Evolutionary conservation across 805 yeast genomes (phyloP).

Genomic region (Cyberlindnera meyerae): DNA sequence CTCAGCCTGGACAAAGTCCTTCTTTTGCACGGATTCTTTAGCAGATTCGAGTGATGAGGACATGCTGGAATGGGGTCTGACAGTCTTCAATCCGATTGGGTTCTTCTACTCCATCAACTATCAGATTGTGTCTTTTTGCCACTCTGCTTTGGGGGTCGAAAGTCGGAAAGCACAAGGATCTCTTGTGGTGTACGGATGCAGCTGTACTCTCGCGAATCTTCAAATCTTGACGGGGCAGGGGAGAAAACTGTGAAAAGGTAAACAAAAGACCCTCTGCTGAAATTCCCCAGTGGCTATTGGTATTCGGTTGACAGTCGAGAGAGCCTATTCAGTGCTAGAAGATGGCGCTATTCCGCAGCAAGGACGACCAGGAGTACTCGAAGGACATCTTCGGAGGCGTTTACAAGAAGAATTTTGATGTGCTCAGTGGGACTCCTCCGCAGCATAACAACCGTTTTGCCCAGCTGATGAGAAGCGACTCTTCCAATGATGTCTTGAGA

Average conservation of each 20-base stretch:
- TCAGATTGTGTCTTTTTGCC: constrained; percentile 6
- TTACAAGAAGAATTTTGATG: constrained; percentile 22
- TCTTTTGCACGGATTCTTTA: constrained; percentile 44
- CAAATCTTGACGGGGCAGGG: too few species aligned
- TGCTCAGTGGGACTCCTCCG: constrained; percentile 15
- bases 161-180: too few species aligned
- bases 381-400: constrained; percentile 24
- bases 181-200: too few species aligned
- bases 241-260: too few species aligned
- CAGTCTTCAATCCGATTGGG: too few species aligned
- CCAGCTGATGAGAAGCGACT: constrained; percentile 15
- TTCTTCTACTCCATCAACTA: background rate
- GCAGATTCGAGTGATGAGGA: constrained; percentile 48
- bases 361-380: constrained; percentile 20
- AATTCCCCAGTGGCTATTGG: too few species aligned
- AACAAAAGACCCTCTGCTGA: too few species aligned
- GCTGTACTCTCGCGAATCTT: background rate
- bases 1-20: constrained; percentile 56
- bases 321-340: background rate
- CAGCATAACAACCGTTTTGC: constrained; percentile 19
- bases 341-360: constrained; percentile 16
- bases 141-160: too few species aligned
- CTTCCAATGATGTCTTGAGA: constrained; percentile 15
- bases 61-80: background rate
- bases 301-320: too few species aligned